Conservation (phyloP, 2,329 filamentous ascomycete species). For the Fusarium albidum region DNA sequence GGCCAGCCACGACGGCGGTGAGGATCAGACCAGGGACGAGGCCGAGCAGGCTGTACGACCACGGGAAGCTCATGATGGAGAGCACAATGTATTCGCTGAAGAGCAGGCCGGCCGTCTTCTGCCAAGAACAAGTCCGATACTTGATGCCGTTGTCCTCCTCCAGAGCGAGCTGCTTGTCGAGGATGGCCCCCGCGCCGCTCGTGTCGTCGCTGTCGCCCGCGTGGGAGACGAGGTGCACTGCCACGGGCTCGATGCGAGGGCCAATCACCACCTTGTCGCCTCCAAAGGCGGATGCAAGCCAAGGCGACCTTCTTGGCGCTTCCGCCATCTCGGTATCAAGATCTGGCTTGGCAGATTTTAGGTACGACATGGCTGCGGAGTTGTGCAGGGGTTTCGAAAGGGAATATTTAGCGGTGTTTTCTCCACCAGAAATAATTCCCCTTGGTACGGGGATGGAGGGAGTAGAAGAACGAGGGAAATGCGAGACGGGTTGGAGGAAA, state of each 20-base stretch:
- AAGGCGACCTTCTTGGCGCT: conserved; percentile 30
- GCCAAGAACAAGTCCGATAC: conserved; percentile 94
- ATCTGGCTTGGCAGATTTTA: too few species aligned
- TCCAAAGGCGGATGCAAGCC: conserved; percentile 47
- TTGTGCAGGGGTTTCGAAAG: too few species aligned
- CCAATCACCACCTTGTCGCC: conserved; percentile 53
- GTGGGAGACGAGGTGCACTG: conserved; percentile 43
- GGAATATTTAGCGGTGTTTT: too few species aligned
- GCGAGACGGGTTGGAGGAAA: too few species aligned
- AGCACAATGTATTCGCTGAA: conserved; percentile 97
- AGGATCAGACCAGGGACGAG: conserved; percentile 85
- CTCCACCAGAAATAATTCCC: too few species aligned
- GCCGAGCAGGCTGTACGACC: conserved; percentile 88
- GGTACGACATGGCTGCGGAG: too few species aligned
- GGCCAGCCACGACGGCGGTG: conserved; percentile 77
- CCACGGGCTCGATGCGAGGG: conserved; percentile 59
- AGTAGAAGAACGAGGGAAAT: too few species aligned
- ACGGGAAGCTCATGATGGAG: conserved; percentile 93
- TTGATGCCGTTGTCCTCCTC: conserved; percentile 83
- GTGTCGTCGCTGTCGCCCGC: conserved; percentile 49
- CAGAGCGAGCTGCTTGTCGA: conserved; percentile 77
- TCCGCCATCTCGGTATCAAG: conserved; percentile 11
- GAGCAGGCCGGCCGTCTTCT: conserved; percentile 89
- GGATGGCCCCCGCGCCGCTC: too few species aligned
- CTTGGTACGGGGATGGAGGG: too few species aligned